Conservation (phyloP, 495 filamentous ascomycete species). For the Penicillium malachiteum region DNA sequence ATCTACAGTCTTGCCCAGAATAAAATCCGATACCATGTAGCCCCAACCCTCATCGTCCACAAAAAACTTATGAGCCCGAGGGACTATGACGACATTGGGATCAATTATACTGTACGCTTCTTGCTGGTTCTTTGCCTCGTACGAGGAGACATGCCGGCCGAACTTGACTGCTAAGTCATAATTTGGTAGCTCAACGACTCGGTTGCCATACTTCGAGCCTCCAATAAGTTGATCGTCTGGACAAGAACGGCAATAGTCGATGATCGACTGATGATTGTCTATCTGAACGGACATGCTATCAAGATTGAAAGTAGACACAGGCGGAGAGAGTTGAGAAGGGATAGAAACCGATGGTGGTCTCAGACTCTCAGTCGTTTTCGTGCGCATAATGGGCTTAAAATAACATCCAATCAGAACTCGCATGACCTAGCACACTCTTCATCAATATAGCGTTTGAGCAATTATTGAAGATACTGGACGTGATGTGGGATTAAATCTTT, state of each 20-base stretch:
- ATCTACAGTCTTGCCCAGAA: slow-evolving; percentile 2
- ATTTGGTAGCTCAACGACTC: not conserved
- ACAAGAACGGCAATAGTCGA: slow-evolving; percentile 1
- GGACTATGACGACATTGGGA: not conserved
- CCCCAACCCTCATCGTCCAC: slow-evolving; percentile 2
- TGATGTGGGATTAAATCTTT: no score
- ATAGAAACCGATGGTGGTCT: not conserved
- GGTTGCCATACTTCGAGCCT: slow-evolving; percentile 2
- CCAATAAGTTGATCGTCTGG: not conserved
- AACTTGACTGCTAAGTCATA: slow-evolving; percentile 3
- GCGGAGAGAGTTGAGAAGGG: not conserved
- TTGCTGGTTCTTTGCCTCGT: slow-evolving; percentile 6
- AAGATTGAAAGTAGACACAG: not conserved
- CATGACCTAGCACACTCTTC: no score
- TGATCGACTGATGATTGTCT: slow-evolving; percentile 1
- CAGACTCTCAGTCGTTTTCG: not conserved
- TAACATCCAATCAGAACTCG: not conserved
- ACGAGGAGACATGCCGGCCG: not conserved
- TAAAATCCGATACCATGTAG: slow-evolving; percentile 3
- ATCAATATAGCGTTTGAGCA: no score
- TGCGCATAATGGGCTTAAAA: not conserved
- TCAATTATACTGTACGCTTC: slow-evolving; percentile 6
- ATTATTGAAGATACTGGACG: no score
- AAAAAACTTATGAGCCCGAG: slow-evolving; percentile 1
- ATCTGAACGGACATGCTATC: not conserved